phyloP scores from a whole-genome alignment of 2,329 filamentous ascomycete species.

The Xylaria arbuscula region DNA sequence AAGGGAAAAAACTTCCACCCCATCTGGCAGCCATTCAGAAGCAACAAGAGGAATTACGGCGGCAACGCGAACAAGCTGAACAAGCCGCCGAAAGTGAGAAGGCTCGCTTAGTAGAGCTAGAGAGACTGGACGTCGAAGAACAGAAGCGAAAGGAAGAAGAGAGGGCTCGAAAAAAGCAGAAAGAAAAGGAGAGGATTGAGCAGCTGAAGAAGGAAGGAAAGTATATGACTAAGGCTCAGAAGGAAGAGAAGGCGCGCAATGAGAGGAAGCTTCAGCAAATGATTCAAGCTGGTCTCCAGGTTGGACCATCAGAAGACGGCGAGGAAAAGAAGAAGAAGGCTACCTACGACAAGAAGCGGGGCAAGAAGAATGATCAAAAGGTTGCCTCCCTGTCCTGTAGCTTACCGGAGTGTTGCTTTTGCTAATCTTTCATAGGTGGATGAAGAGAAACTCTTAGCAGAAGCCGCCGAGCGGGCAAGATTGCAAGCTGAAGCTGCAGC shows the following conservation, averaged over 20 bases:
- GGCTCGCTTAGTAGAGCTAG: constrained; percentile 72
- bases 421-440: constrained; percentile 64
- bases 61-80: constrained; percentile 72
- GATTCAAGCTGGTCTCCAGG: constrained; percentile 79
- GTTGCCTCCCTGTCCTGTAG: constrained; percentile 46
- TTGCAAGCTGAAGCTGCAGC: constrained; percentile 74
- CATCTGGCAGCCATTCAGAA: constrained; percentile 79
- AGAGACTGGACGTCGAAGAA: constrained; percentile 74
- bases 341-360: constrained; percentile 81
- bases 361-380: constrained; percentile 67
- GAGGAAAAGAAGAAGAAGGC: constrained; percentile 80
- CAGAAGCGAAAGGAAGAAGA: constrained; percentile 76
- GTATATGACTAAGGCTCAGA: constrained; percentile 86
- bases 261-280: constrained; percentile 87
- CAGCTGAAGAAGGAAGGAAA: constrained; percentile 90
- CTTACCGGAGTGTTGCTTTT: constrained; percentile 3
- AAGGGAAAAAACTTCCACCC: constrained; percentile 90
- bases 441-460: constrained; percentile 81
- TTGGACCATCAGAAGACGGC: constrained; percentile 68
- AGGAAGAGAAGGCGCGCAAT: constrained; percentile 81
- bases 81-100: constrained; percentile 70
- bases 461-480: constrained; percentile 78
- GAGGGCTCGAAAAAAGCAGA: constrained; percentile 82
- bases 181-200: constrained; percentile 86
- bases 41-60: constrained; percentile 82